Percentiles rank a stretch among this genome's conserved stretches.
These are phyloP conservation scores for Dysphania ambrosioides DNA, from an alignment of 148 eudicot species.

Conservation along the genomic window DNA sequence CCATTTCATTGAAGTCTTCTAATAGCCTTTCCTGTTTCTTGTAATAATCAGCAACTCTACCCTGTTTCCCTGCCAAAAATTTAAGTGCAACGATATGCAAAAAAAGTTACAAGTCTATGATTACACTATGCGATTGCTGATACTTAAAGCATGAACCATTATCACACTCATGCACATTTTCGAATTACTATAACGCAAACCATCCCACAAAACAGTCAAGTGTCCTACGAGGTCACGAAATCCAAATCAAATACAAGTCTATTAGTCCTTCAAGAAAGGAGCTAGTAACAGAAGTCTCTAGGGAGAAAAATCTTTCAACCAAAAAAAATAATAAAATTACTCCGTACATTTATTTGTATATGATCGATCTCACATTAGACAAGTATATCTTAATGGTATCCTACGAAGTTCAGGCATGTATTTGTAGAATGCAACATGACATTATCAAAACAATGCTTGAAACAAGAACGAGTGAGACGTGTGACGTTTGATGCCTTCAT, in stretches of 20 bases:
- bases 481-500: too few species aligned
- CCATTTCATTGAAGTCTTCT: slow-evolving; percentile 47
- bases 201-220: not conserved
- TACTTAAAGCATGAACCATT: not conserved
- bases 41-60: slow-evolving; percentile 42
- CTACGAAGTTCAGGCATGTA: too few species aligned
- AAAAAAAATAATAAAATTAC: too few species aligned
- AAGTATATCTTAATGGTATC: too few species aligned
- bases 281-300: too few species aligned
- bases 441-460: too few species aligned
- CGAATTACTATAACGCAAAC: not conserved
- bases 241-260: not conserved
- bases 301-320: too few species aligned
- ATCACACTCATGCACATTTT: not conserved
- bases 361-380: too few species aligned
- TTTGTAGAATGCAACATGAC: too few species aligned
- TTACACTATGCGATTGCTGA: not conserved
- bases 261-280: too few species aligned
- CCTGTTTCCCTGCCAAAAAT: slow-evolving; percentile 33
- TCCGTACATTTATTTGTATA: too few species aligned
- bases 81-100: not conserved
- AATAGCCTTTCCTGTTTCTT: slow-evolving; percentile 44
- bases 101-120: not conserved
- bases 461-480: too few species aligned
- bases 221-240: not conserved